Base-by-base conservation (phyloP, 2,329 filamentous ascomycete genomes). In the Sphaerostilbella broomeana region DNA sequence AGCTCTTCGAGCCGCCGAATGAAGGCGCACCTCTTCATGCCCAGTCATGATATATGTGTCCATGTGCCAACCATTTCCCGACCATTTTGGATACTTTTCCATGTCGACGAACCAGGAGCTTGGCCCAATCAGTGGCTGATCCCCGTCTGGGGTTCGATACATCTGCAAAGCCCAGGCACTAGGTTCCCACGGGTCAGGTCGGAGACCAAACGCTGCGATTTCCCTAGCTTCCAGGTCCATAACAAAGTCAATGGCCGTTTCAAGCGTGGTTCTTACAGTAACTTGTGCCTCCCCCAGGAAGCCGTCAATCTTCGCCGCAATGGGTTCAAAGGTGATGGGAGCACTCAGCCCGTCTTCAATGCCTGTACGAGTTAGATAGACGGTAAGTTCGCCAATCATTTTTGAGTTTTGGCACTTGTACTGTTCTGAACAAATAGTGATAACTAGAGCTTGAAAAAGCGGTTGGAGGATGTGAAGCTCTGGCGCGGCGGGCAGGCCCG, bases 241-340 rank as follows among this genome's bases (percentile, higher is more conserved):
- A 10, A 47, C 19, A 13, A 44, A 44, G 15, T 40, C 39, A 10
- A 47, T 22, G 6, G 45, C 45, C 9, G 32, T 41, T 16, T 45
- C 34, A 10, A 45, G 37, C 10, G 42, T 41, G 4, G 31, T 38
- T 12, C 29, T 21, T 10, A 45, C 17, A 22, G 26, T 22, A 19
- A 4, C 7, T n/a, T 3, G 16, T 2, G 21, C 17, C 7, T 15
- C 4, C 3, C 29, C 18, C 15, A 5, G 17, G 11, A 10, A 15
- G 8, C 10, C 22, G 15, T 5, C 7, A 18, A n/a, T 21, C 18
- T 27, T 18, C 26, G 20, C 6, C 4, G 21, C 21, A 3, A 31
- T 17, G 15, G 37, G 25, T 15, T 47, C 36, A 24, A 47, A 47
- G 7, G 39, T 41, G 25, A 45, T 43, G 6, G 42, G 45, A 8